Evolutionary conservation across 2,329 filamentous ascomycete species (phyloP).

Genomic region (Davidsoniella virescens): DNA sequence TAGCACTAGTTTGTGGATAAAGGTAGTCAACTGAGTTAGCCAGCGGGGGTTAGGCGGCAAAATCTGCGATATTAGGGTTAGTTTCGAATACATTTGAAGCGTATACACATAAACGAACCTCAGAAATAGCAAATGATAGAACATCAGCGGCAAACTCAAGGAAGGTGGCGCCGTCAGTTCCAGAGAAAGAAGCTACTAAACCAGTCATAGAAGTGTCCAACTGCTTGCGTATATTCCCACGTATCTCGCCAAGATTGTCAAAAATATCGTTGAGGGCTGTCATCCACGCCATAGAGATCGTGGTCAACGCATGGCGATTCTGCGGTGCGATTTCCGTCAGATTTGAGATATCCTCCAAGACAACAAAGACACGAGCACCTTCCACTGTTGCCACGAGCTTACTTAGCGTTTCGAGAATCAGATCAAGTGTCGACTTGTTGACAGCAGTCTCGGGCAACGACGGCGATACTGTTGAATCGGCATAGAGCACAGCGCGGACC

Average conservation of each 20-base stretch:
- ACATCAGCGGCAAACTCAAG: slow-evolving; percentile 39
- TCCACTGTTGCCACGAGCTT: slow-evolving; percentile 35
- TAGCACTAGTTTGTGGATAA: slow-evolving; percentile 37
- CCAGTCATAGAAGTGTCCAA: slow-evolving; percentile 32
- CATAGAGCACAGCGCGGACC: slow-evolving; percentile 32
- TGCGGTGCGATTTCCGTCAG: slow-evolving; percentile 41
- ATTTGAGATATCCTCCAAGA: slow-evolving; percentile 34
- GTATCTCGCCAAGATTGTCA: not conserved
- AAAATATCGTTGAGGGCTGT: slow-evolving; percentile 24
- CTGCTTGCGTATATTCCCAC: slow-evolving; percentile 20
- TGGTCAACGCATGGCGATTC: slow-evolving; percentile 36
- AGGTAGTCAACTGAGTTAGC: slow-evolving; percentile 30
- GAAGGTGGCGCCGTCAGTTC: slow-evolving; percentile 43
- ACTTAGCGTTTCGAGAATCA: slow-evolving; percentile 41
- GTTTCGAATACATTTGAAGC: not conserved
- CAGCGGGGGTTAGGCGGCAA: slow-evolving; percentile 35
- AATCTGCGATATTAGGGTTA: slow-evolving; percentile 22
- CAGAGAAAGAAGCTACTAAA: slow-evolving; percentile 37
- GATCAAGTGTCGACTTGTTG: slow-evolving; percentile 25
- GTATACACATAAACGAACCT: slow-evolving; percentile 23
- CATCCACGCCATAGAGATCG: slow-evolving; percentile 41
- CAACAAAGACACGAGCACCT: slow-evolving; percentile 33
- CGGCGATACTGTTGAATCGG: not conserved
- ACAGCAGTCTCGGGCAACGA: not conserved
- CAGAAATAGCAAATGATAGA: slow-evolving; percentile 31